These are phyloP conservation scores for Naganishia sp. DNA, from an alignment of 1,284 basidiomycete species.

Conservation along the genomic window DNA sequence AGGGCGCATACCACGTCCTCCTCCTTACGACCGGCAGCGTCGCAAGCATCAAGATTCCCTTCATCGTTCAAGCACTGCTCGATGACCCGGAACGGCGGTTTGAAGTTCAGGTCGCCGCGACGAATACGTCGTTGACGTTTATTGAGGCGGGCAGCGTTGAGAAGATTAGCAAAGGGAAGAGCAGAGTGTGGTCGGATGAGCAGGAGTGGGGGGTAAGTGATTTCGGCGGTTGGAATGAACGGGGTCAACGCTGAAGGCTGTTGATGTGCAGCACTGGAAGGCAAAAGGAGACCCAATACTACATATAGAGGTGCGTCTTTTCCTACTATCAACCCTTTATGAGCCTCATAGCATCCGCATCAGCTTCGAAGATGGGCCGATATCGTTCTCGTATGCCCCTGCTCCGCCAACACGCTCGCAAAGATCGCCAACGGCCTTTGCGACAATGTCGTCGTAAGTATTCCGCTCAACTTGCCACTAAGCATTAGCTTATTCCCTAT, in stretches of 20 bases:
- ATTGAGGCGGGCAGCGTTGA: slow-evolving; percentile 65
- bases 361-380: slow-evolving; percentile 91
- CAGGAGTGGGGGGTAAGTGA: slow-evolving; percentile 82
- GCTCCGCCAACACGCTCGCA: slow-evolving; percentile 90
- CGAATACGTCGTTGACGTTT: slow-evolving; percentile 75
- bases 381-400: slow-evolving; percentile 88
- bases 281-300: slow-evolving; percentile 87
- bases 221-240: slow-evolving; percentile 13
- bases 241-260: background rate
- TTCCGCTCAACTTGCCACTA: slow-evolving; percentile 6
- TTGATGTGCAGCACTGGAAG: slow-evolving; percentile 59
- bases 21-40: slow-evolving; percentile 90
- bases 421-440: slow-evolving; percentile 87
- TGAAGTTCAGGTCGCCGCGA: slow-evolving; percentile 80
- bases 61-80: slow-evolving; percentile 69
- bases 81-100: slow-evolving; percentile 57
- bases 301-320: slow-evolving; percentile 71
- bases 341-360: background rate
- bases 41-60: slow-evolving; percentile 86
- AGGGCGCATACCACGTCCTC: slow-evolving; percentile 64
- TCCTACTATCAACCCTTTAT: no score
- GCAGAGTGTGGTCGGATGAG: slow-evolving; percentile 75
- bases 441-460: slow-evolving; percentile 80
- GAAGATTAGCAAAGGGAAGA: slow-evolving; percentile 36
- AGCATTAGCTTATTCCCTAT: no score